Base-by-base conservation (phyloP, 2,329 filamentous ascomycete genomes). In the Teratosphaeria destructans region DNA sequence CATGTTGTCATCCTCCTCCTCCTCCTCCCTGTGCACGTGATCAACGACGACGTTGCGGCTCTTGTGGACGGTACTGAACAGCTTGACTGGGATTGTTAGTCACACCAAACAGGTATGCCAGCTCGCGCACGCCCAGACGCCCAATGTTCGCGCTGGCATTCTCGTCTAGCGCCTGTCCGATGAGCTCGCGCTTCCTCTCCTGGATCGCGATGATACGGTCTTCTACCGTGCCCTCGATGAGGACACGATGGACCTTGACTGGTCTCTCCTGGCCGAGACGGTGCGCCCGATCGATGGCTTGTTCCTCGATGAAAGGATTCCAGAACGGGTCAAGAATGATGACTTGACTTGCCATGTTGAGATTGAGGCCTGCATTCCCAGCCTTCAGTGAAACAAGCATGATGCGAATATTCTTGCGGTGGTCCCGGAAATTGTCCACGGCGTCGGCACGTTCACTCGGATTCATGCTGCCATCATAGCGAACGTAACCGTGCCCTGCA, bases 271-370 rank as follows among this genome's bases (percentile, higher is more conserved):
- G 92, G 0, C 91, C 91, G 65, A 96, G 92, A 10, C 92, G 87
- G 73, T 96, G 88, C 2, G 91, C 89, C 26, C 92, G 87, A 71
- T 95, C 92, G 56, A 96, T 86, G 3, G 92, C 92, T 74, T 96
- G 92, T 74, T 91, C 90, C 75, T 96, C 92, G 55, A 95, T 88
- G 70, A 88, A 95, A 0, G 91, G 92, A 64, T 96, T 96, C 90
- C 90, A 96, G 76, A 95, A 95, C 0, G 91, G 91, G 70, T 96
- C 91, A 70, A 95, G 85, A 64, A 96, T 88, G 72, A 96, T 90
- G 65, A 96, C 89, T 63, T 90, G 87, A 1, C 86, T 90, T 0
- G 91, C 92, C 19, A 85, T 84, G 47, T 88, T 89, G 26, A 96
- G 80, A 69, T 96, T 96, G 54, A 96, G 81, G 1, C 92, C 92